Base-by-base conservation (phyloP, 1,284 basidiomycete species). In the Leccinum angustisporum region DNA sequence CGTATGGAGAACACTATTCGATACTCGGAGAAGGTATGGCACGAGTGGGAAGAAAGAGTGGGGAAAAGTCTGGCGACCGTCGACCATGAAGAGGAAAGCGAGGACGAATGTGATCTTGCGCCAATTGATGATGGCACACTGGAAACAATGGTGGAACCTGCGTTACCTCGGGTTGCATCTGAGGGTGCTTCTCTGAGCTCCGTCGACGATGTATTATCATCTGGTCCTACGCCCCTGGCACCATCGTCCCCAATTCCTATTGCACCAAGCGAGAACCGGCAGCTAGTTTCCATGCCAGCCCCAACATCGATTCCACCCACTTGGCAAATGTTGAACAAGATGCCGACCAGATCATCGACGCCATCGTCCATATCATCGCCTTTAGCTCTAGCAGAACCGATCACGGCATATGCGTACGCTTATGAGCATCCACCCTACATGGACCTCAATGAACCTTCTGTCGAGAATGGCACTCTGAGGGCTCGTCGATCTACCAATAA, bases 1-100 rank as follows among this genome's bases (percentile, higher is more conserved):
- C 90, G 97, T 50, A 91, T 99, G 89, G 93, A 97, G 77, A 98
- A 98, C 74, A 98, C 95, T 27, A 97, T 99, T 67, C 84, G 94
- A 63, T 99, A 99, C 76, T 91, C 95, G 38, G 97, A 99, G 79
- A 97, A 97, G 78, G 93, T 98, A 30, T 89, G 97, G 76, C 90
- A 92, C 69, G 97, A 99, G 76, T 99, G 97, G 95, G 92, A 98
- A 74, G 92, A 93, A 73, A 88, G 87, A 68, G 91, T 98, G 31
- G 90, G 83, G 60, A 80, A 83, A 67, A 81, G 84, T 52, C 76
- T 98, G 48, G 86, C 83, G 2, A 83, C 83, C 31, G 57, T 65
- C 33, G 78, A 83, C 48, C 83, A 86, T 4, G 86, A 70, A 18
- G 80, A 78, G 50, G 77, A 80, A 7, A 81, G 78, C 51, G 80